Evolutionary conservation across 257 asterid genomes (phyloP).

Genomic region (Dorcoceras hygrometricum): DNA sequence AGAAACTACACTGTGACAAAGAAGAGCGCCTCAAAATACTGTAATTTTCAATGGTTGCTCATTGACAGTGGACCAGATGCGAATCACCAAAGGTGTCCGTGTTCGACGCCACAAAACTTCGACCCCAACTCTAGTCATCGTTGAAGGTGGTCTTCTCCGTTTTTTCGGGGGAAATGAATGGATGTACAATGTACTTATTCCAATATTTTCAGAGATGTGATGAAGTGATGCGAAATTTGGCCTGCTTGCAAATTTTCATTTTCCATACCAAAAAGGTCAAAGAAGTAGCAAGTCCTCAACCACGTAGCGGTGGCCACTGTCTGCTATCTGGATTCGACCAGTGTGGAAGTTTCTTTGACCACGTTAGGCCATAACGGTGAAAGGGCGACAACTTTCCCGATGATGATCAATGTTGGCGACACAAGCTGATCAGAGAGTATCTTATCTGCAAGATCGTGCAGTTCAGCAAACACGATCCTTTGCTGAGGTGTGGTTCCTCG

Average conservation of each 20-base stretch:
- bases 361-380: neutral
- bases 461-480: constrained; percentile 40
- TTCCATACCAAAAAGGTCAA: neutral
- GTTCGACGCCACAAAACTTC: no score
- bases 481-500: constrained; percentile 98
- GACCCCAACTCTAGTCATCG: neutral
- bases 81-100: no score
- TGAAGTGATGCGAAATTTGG: neutral
- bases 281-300: neutral
- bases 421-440: neutral
- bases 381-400: neutral
- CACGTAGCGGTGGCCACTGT: neutral
- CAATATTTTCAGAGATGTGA: neutral
- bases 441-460: constrained; percentile 18
- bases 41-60: neutral
- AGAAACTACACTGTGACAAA: no score
- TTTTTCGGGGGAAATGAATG: neutral
- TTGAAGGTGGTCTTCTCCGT: neutral
- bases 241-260: neutral
- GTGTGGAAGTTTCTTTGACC: neutral
- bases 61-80: no score
- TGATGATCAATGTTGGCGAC: neutral
- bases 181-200: neutral
- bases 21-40: neutral
- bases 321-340: neutral